A percentile compares a stretch with the other conserved stretches of the same genome.
Conservation (phyloP, 164 flowering plant genomes). For the Vitis amurensis region DNA sequence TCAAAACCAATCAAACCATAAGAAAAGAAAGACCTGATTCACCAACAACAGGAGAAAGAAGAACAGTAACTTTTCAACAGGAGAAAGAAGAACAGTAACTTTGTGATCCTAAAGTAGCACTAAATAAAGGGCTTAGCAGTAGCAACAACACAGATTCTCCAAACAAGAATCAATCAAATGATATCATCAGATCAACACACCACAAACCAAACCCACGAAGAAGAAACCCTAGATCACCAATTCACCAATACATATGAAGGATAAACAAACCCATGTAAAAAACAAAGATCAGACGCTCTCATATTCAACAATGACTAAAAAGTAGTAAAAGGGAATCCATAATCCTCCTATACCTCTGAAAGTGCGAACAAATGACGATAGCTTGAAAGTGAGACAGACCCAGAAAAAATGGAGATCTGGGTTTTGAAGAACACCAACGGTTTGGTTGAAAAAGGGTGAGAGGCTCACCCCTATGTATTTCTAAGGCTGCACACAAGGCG, state of each 20-base stretch:
- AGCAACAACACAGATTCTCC: background rate
- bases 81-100: background rate
- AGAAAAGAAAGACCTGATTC: background rate
- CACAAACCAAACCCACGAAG: background rate
- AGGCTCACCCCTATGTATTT: background rate
- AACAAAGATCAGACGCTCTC: no score
- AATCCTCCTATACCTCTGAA: background rate
- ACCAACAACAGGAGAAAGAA: background rate
- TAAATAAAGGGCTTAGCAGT: no score
- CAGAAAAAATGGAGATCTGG: conserved; percentile 17
- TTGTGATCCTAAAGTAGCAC: background rate
- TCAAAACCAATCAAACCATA: background rate
- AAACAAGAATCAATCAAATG: background rate
- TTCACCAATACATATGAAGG: background rate
- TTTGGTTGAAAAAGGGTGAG: background rate
- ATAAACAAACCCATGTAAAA: background rate
- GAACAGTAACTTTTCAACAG: background rate
- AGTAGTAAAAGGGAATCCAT: background rate
- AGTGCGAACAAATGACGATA: background rate
- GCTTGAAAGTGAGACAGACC: background rate
- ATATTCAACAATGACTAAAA: background rate
- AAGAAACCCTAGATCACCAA: background rate
- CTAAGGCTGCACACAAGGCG: background rate
- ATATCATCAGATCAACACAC: background rate
- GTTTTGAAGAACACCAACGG: background rate